Evolutionary conservation across 208 protist species (phyloP).

Genomic region (Wallacemonas collosoma): DNA sequence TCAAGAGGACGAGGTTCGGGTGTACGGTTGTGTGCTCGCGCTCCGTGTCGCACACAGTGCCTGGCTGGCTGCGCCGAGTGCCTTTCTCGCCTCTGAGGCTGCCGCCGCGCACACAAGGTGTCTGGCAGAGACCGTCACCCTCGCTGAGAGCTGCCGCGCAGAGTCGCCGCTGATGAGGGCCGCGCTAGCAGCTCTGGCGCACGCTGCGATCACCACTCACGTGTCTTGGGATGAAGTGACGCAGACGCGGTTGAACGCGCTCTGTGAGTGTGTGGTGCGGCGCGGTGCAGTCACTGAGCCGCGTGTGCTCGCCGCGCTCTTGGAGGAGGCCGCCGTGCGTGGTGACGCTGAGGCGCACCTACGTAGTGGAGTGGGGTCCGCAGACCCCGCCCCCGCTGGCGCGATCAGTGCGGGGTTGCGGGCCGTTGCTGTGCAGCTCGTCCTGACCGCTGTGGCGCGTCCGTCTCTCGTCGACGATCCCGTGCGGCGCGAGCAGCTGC

Average conservation of each 20-base stretch:
- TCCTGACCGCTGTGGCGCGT: not conserved
- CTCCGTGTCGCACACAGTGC: not conserved
- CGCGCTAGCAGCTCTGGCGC: not conserved
- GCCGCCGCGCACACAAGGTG: not conserved
- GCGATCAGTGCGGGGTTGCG: not conserved
- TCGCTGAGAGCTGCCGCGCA: too few relatives aligned
- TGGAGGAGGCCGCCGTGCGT: not conserved
- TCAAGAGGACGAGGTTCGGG: not conserved
- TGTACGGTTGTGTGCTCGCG: not conserved
- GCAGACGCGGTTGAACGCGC: not conserved
- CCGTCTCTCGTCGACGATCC: not conserved
- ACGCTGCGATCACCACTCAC: not conserved
- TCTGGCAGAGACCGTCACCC: not conserved
- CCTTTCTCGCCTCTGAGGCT: not conserved
- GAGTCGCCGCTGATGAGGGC: not conserved
- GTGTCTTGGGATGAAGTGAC: not conserved
- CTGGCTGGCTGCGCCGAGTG: not conserved
- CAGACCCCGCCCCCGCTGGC: not conserved
- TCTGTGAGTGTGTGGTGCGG: not conserved
- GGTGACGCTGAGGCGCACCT: not conserved
- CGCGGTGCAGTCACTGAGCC: not conserved
- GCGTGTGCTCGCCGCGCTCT: not conserved
- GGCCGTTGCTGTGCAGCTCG: not conserved
- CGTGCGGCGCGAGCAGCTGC: not conserved
- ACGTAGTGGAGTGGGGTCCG: too few relatives aligned